phyloP scores from a whole-genome alignment of 2,329 filamentous ascomycete genomes.

The Lasiodiplodia theobromae region DNA sequence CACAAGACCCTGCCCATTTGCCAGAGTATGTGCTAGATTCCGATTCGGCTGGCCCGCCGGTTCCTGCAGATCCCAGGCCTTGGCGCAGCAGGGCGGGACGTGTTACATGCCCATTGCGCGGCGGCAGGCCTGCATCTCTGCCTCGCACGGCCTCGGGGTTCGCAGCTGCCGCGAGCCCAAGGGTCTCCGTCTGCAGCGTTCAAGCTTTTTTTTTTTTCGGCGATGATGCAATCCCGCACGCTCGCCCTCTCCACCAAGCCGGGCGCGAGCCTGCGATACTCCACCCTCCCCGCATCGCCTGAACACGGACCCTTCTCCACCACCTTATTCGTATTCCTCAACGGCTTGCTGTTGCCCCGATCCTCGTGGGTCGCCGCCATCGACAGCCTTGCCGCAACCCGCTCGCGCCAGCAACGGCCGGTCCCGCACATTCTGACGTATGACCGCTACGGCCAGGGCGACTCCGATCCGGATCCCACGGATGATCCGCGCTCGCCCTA shows the following conservation, averaged over 20 bases:
- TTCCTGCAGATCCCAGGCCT: constrained; percentile 13
- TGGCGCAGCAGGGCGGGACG: constrained; percentile 21
- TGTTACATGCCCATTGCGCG: neutral
- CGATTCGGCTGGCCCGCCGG: constrained; percentile 20
- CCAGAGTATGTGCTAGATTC: constrained; percentile 7
- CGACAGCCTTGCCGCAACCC: constrained; percentile 39
- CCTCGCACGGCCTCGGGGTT: neutral
- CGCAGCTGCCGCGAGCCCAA: neutral
- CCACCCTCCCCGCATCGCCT: constrained; percentile 15
- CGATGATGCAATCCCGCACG: constrained; percentile 16
- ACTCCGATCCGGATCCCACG: constrained; percentile 55
- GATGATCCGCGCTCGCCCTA: constrained; percentile 44
- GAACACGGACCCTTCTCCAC: constrained; percentile 39
- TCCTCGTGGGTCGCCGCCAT: constrained; percentile 49
- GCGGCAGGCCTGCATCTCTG: neutral
- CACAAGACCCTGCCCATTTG: constrained; percentile 12
- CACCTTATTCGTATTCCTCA: constrained; percentile 53
- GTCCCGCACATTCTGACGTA: constrained; percentile 60
- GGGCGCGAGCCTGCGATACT: constrained; percentile 30
- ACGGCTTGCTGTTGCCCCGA: constrained; percentile 52
- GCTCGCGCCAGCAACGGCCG: constrained; percentile 36
- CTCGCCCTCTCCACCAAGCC: constrained; percentile 41
- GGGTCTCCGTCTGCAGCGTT: neutral
- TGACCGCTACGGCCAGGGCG: constrained; percentile 66
- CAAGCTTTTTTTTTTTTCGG: neutral